Percentiles rank a stretch among this genome's conserved stretches.
These are phyloP conservation scores for Leucocoprinus birnbaumii DNA, from an alignment of 768 basidiomycete species.

Conservation along the genomic window DNA sequence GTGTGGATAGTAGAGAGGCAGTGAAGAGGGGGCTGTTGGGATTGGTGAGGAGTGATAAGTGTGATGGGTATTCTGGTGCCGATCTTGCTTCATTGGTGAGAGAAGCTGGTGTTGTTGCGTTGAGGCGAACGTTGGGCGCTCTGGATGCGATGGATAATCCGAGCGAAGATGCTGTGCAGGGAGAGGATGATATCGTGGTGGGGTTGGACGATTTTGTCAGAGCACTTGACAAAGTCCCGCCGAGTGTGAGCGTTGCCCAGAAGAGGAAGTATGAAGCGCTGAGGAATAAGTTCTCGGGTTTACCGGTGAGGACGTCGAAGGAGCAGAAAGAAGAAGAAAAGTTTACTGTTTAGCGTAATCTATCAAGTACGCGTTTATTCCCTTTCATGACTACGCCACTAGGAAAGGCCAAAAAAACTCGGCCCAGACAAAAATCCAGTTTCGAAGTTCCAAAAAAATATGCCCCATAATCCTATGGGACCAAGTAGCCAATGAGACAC, in stretches of 20 bases:
- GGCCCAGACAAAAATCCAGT: too few relatives aligned
- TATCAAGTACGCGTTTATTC: too few relatives aligned
- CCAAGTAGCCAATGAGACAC: too few relatives aligned
- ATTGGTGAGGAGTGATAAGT: constrained; percentile 50
- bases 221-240: constrained; percentile 79
- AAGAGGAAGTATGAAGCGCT: constrained; percentile 80
- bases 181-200: constrained; percentile 43
- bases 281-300: constrained; percentile 79
- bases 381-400: too few relatives aligned
- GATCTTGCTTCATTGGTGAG: constrained; percentile 86
- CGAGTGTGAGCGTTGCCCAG: constrained; percentile 82
- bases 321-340: constrained; percentile 35
- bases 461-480: too few relatives aligned
- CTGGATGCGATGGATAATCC: constrained; percentile 57
- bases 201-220: constrained; percentile 61
- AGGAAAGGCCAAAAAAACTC: too few relatives aligned
- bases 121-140: constrained; percentile 65
- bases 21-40: constrained; percentile 28
- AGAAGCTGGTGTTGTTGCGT: constrained; percentile 86
- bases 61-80: constrained; percentile 91
- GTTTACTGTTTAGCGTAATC: background rate
- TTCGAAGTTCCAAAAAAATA: too few relatives aligned
- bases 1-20: constrained; percentile 4
- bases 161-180: constrained; percentile 12
- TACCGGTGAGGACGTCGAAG: constrained; percentile 52